A percentile compares a stretch with the other conserved stretches of the same genome.
These are phyloP conservation scores for Verticillium isaacii DNA, from an alignment of 2,329 filamentous ascomycete genomes.

Conservation along the genomic window DNA sequence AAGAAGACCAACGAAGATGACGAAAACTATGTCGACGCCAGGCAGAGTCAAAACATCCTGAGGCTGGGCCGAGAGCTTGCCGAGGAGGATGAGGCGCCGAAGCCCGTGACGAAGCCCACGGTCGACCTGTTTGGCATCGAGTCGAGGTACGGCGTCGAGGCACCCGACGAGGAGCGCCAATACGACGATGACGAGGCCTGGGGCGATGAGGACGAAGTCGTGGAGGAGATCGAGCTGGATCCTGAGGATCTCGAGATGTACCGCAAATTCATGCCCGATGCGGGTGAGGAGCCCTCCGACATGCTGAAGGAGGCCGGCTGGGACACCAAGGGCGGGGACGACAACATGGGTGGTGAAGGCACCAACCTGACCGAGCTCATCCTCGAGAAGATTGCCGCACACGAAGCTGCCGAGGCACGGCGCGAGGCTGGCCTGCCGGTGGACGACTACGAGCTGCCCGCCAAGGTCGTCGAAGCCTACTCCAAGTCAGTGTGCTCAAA, in stretches of 20 bases:
- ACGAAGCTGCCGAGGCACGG: constrained; percentile 64
- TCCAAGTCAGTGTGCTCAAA: constrained; percentile 57
- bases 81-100: constrained; percentile 63
- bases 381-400: constrained; percentile 85
- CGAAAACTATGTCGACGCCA: constrained; percentile 75
- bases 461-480: constrained; percentile 91
- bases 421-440: constrained; percentile 50
- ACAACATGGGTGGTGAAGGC: constrained; percentile 38
- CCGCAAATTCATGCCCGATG: constrained; percentile 77
- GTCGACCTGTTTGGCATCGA: constrained; percentile 73
- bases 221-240: constrained; percentile 74
- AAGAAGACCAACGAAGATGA: constrained; percentile 57
- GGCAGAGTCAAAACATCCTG: constrained; percentile 82
- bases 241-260: constrained; percentile 86
- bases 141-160: constrained; percentile 60
- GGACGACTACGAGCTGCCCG: constrained; percentile 80
- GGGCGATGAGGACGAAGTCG: constrained; percentile 72
- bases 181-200: constrained; percentile 61
- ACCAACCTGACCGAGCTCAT: constrained; percentile 92
- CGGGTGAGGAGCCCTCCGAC: constrained; percentile 59
- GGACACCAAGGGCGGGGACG: constrained; percentile 40
- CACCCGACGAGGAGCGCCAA: constrained; percentile 41
- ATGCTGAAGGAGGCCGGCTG: constrained; percentile 61
- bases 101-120: constrained; percentile 32
- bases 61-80: constrained; percentile 83